Base-by-base conservation (phyloP, 176 grass and related monocot genomes). In the Bolboschoenus planiculmis region DNA sequence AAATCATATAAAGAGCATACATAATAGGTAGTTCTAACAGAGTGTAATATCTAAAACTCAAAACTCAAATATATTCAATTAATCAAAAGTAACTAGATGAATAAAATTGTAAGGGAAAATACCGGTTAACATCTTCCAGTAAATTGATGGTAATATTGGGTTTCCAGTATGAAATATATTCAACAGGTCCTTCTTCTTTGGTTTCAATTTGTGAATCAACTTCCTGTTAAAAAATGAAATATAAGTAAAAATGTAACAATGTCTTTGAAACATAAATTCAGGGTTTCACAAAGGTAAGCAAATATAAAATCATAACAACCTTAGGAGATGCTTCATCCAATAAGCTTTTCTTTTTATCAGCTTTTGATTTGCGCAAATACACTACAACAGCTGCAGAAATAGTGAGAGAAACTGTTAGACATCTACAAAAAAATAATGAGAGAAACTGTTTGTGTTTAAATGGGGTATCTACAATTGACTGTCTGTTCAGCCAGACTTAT, bases 81-180 rank as follows among this genome's bases (percentile, higher is more conserved):
- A 70, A 35, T 35, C 61, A 56, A 46, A 6, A 85, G 39, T 20
- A 78, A 62, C 85, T 18, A 74, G 3, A 65, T 57, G 65, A 81
- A 71, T 68, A 70, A 56, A 88, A 23, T 11, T 27, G 56, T 39
- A 44, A 85, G 67, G 47, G 56, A 81, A 59, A 84, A 85, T 97
- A 97, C 97, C 86, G 81, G 83, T 89, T 99, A 83, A 90, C 95
- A 83, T 99, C 93, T 31, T 99, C 97, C 39, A 93, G 87, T 39
- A 99, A 91, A 84, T 96, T 99, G 83, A 99, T 89, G 58, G 97
- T 99, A 39, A 99, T 81, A 92, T 99, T 99, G 61, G 91, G 89
- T 82, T 99, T 99, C 97, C 93, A 99, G 62, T 96, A 99, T 78
- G 97, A 77, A 85, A 93, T 78, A 93, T 91, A 96, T 89, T 99